A percentile compares a stretch with the other conserved stretches of the same genome.
These are phyloP conservation scores for Penicillium nucicola DNA, from an alignment of 495 filamentous ascomycete genomes.

Conservation along the genomic window DNA sequence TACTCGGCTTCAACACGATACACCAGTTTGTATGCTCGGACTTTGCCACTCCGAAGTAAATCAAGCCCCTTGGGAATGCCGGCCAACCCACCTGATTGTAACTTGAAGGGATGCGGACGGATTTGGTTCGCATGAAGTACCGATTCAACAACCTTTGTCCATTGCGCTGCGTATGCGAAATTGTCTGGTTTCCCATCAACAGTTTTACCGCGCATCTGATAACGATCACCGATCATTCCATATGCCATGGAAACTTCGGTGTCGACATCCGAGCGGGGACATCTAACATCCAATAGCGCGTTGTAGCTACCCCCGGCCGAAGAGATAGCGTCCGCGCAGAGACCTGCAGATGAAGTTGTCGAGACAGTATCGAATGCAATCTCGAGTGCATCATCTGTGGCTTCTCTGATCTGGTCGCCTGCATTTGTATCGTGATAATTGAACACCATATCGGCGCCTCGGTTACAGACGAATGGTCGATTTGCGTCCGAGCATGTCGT, in stretches of 20 bases:
- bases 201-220: constrained; percentile 11
- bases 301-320: not conserved
- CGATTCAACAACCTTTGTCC: constrained; percentile 32
- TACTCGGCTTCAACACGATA: too few species aligned
- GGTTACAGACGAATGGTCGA: not conserved
- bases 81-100: constrained; percentile 39
- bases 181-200: constrained; percentile 24
- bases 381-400: not conserved
- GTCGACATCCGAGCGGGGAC: not conserved
- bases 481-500: constrained; percentile 42
- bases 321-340: not conserved
- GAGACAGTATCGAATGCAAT: not conserved
- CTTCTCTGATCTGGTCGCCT: constrained; percentile 13
- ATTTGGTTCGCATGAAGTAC: constrained; percentile 46
- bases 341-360: not conserved
- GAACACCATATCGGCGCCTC: constrained; percentile 39
- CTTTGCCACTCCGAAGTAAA: constrained; percentile 23
- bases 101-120: constrained; percentile 42
- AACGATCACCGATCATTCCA: constrained; percentile 23
- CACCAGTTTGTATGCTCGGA: constrained; percentile 28
- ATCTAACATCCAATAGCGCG: not conserved
- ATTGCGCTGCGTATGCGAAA: constrained; percentile 34
- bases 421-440: constrained; percentile 32
- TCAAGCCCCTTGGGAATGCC: constrained; percentile 23
- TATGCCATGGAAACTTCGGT: not conserved